Evolutionary conservation across 1,139 yeast genomes (phyloP), one percentile per base, ranked within the genome.

Genomic region (Geotrichum phurueaensis): DNA sequence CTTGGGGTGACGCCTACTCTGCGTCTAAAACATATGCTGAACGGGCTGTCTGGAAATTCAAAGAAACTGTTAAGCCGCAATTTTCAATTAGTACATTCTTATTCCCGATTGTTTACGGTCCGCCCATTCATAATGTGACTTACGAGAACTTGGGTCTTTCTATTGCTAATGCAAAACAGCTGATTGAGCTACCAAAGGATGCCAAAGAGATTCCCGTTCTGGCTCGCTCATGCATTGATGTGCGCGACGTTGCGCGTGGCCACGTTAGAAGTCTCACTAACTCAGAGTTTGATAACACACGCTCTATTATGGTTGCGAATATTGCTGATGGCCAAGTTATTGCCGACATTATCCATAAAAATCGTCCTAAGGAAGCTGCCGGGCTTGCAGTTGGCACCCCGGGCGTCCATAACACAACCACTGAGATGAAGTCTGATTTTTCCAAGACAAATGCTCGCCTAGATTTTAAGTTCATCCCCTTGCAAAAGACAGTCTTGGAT

Each of bases 61-160:
- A 72, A 15, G 65, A 71, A 55, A 64, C 67, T 23, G 72, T 71
- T 62, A 69, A 71, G 51, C 76, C 78, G n/a, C 65, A 68, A 29
- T 79, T 78, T 66, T 66, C 67, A 3, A 65, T 79, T 47, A 65
- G 78, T n/a, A 73, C 80, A 1, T 72, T 80, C 23, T 73, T 73
- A 62, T 84, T 85, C 15, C 75, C 76, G 1, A 75, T 67, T 59
- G 79, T 80, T 2, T 76, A 78, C 67, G 84, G 84, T n/a, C 85
- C 84, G 43, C 70, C 63, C 68, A 25, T 25, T 25, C 29, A n/a
- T n/a, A n/a, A n/a, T n/a, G n/a, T n/a, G n/a, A n/a, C n/a, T n/a
- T n/a, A n/a, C n/a, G n/a, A n/a, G 29, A 25, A 3, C 6, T 25
- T 25, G 29, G 29, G 29, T 4, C 3, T 3, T 69, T 64, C 66